A percentile compares a stretch with the other conserved stretches of the same genome.
phyloP scores from a whole-genome alignment of 2,329 filamentous ascomycete genomes.

The Colletotrichum brevisporum region DNA sequence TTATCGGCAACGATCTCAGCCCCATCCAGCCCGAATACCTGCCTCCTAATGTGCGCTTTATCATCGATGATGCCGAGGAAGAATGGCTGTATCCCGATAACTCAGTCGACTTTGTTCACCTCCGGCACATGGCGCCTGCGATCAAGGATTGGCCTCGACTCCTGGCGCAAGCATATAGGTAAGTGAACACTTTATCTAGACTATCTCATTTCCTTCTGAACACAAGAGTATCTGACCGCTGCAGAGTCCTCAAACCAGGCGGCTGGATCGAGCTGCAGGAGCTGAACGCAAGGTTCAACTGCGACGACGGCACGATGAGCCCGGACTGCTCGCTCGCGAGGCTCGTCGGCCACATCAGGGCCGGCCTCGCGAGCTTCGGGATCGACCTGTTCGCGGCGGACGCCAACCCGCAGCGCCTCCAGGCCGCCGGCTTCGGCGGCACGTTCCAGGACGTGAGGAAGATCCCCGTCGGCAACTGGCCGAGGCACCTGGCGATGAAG shows the following conservation, averaged over 20 bases:
- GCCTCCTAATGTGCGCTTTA: conserved; percentile 45
- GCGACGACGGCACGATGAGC: conserved; percentile 15
- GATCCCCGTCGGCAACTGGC: conserved; percentile 53
- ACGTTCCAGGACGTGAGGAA: conserved; percentile 47
- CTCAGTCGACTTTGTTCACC: conserved; percentile 52
- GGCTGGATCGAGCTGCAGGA: conserved; percentile 31
- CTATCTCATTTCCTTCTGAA: not conserved
- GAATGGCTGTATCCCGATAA: conserved; percentile 43
- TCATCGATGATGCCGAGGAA: conserved; percentile 45
- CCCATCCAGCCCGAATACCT: conserved; percentile 29
- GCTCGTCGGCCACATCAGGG: conserved; percentile 22
- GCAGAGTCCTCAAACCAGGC: conserved; percentile 9
- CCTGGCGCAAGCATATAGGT: not conserved
- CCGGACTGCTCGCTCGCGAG: not conserved
- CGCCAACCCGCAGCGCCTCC: conserved; percentile 41
- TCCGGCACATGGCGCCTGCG: conserved; percentile 51
- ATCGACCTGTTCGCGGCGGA: conserved; percentile 49
- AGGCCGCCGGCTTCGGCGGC: conserved; percentile 50
- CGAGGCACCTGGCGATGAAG: conserved; percentile 56
- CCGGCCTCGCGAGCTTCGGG: conserved; percentile 46
- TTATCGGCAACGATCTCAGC: conserved; percentile 30
- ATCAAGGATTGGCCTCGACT: conserved; percentile 44
- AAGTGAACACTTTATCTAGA: not conserved
- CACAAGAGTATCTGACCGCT: not conserved
- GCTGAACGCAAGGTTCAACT: not conserved